A percentile compares a stretch with the other conserved stretches of the same genome.
Evolutionary conservation across 306 rosid species (phyloP).

Genomic region (Vigna trinervia): DNA sequence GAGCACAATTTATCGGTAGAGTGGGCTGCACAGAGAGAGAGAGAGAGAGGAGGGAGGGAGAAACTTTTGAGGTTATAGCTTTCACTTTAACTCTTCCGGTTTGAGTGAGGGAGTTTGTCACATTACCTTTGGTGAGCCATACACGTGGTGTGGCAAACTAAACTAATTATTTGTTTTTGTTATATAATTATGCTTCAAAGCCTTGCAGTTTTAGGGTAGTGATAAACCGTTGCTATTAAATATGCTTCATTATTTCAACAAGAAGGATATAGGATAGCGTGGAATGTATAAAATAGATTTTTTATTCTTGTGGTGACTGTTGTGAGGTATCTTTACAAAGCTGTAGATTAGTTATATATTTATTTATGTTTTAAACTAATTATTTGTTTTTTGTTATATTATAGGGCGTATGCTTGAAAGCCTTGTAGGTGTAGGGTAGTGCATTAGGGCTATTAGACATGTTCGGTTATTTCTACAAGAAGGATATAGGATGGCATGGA

Average conservation of each 20-base stretch:
- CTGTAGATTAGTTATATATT: background rate
- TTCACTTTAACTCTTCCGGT: background rate
- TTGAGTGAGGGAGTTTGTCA: background rate
- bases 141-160: background rate
- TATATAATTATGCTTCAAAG: background rate
- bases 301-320: background rate
- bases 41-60: too few species aligned
- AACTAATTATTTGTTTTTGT: background rate
- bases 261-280: background rate
- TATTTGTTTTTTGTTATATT: background rate
- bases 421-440: background rate
- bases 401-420: background rate
- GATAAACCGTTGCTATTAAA: background rate
- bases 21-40: background rate
- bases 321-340: background rate
- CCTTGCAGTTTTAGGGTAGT: background rate
- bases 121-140: background rate
- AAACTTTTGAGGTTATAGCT: background rate
- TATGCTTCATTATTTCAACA: background rate
- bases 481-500: background rate
- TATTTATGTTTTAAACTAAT: background rate
- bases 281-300: background rate
- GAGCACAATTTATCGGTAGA: background rate
- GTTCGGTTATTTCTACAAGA: background rate
- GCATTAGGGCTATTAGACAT: background rate